These are phyloP conservation scores for Prinsepia uniflora DNA, from an alignment of 306 rosid genomes.

Conservation along the genomic window DNA sequence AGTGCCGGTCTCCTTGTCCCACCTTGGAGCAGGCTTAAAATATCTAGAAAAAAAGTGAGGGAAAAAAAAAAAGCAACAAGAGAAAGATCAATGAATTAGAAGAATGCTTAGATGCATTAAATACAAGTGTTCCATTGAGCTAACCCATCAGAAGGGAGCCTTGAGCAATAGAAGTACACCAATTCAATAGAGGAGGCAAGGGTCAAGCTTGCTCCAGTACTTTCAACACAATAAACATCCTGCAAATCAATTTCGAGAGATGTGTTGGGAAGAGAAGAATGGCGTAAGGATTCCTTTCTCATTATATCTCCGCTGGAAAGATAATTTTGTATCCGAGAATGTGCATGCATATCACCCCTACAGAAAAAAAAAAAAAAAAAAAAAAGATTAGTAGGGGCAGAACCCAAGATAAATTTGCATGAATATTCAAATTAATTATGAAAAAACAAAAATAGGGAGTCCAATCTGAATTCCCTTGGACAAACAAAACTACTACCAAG, in stretches of 20 bases:
- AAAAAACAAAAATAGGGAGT: not conserved
- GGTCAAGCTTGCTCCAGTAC: conserved; percentile 66
- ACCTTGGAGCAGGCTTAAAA: conserved; percentile 76
- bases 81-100: not conserved
- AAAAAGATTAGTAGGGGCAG: conserved; percentile 3
- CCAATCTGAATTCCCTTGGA: not conserved
- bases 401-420: not conserved
- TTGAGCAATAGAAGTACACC: conserved; percentile 71
- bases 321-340: conserved; percentile 59
- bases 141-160: conserved; percentile 85
- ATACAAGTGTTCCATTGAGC: conserved; percentile 23
- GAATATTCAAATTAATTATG: not conserved
- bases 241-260: conserved; percentile 37
- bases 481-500: not conserved
- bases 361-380: too few species aligned
- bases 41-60: conserved; percentile 39
- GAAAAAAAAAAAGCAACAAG: conserved; percentile 4
- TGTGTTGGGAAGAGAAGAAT: conserved; percentile 56
- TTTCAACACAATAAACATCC: conserved; percentile 51
- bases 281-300: conserved; percentile 61
- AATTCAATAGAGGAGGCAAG: conserved; percentile 63
- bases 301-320: conserved; percentile 57
- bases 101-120: conserved; percentile 11
- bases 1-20: conserved; percentile 53
- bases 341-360: conserved; percentile 64